Evolutionary conservation across 345 rosid genomes (phyloP).

Genomic region (Pelargonium nanum): DNA sequence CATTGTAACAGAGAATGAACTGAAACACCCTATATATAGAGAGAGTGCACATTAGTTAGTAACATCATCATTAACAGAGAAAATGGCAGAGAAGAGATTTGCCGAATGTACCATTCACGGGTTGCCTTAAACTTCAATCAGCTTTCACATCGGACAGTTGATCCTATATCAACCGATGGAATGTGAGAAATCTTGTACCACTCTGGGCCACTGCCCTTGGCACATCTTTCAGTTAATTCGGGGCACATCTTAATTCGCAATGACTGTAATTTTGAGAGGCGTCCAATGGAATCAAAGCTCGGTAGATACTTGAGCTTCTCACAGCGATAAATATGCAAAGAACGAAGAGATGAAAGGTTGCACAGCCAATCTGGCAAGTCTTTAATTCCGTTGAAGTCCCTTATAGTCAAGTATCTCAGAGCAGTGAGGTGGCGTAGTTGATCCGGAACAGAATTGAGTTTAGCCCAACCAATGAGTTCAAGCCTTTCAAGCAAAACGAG

Average conservation of each 20-base stretch:
- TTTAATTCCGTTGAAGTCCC: neutral
- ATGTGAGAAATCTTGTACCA: conserved; percentile 11
- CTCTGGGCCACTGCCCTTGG: neutral
- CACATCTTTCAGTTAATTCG: neutral
- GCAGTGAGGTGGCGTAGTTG: conserved; percentile 10
- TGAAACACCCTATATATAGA: no score
- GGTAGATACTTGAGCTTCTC: neutral
- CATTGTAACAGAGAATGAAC: no score
- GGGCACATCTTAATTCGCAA: no score
- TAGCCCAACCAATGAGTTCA: neutral
- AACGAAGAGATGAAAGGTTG: conserved; percentile 1
- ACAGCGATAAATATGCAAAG: neutral
- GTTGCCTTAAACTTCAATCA: no score
- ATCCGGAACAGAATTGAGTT: neutral
- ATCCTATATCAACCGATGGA: neutral
- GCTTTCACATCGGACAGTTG: no score
- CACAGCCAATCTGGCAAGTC: conserved; percentile 2
- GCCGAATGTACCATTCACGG: no score
- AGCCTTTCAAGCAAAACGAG: neutral
- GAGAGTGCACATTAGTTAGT: no score
- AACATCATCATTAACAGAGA: no score
- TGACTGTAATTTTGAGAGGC: no score
- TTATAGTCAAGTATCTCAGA: neutral
- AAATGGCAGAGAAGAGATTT: no score
- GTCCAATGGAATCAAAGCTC: no score